Conservation (phyloP, 768 basidiomycete genomes). For the Candolleomyces aberdarensis region DNA sequence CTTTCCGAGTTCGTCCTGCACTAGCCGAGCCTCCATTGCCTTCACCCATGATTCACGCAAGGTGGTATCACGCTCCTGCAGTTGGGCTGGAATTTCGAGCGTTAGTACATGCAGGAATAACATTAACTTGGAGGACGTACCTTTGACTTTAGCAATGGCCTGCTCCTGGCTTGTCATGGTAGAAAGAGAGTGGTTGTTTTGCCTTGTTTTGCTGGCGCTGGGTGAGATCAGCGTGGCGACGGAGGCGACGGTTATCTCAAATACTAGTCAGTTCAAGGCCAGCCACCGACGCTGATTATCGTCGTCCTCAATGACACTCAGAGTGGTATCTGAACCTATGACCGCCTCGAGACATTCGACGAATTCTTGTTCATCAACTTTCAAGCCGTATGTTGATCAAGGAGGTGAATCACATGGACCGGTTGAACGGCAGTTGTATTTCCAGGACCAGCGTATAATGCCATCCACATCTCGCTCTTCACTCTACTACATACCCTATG, state of each 20-base stretch:
- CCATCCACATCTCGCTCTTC: background rate
- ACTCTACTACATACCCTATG: conserved; percentile 22
- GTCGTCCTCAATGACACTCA: too few species aligned
- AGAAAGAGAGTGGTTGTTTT: conserved; percentile 19
- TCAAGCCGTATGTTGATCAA: background rate
- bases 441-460: background rate
- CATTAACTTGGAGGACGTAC: conserved; percentile 25
- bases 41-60: conserved; percentile 93
- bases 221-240: too few species aligned
- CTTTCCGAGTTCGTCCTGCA: conserved; percentile 83
- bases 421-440: too few species aligned
- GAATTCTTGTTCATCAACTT: background rate
- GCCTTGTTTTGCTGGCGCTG: conserved; percentile 18
- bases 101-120: background rate
- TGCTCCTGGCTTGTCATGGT: conserved; percentile 36
- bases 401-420: background rate
- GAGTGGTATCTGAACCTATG: background rate
- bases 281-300: too few species aligned
- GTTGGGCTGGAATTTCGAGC: conserved; percentile 41
- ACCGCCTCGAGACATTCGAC: background rate
- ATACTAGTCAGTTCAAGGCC: too few species aligned
- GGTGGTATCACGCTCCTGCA: conserved; percentile 67
- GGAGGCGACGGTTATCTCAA: too few species aligned
- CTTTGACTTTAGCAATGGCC: conserved; percentile 47
- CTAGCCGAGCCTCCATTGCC: conserved; percentile 89